Conservation (phyloP, 257 asterid species). For the Plantago elongata region DNA sequence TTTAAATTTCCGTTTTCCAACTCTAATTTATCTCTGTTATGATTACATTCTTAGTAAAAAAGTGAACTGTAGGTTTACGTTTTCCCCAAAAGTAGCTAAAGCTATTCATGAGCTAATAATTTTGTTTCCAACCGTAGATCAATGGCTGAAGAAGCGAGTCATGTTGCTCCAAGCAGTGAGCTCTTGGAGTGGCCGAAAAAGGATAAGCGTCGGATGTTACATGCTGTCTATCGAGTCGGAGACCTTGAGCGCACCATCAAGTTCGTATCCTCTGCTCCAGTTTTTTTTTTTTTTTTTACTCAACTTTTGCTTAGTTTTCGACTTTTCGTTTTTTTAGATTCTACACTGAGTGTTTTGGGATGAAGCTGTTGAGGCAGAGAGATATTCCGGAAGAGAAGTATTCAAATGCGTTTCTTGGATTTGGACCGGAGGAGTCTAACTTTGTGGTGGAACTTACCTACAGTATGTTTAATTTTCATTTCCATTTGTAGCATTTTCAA, state of each 20-base stretch:
- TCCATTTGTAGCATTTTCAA: too few species aligned
- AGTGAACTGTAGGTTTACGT: too few species aligned
- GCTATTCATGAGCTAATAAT: too few species aligned
- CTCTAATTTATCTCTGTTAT: too few species aligned
- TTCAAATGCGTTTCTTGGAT: constrained; percentile 97
- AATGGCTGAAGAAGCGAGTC: constrained; percentile 62
- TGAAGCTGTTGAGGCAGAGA: constrained; percentile 89
- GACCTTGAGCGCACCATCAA: constrained; percentile 94
- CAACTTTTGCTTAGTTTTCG: constrained; percentile 13
- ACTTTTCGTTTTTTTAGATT: constrained; percentile 41
- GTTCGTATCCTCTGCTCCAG: constrained; percentile 31
- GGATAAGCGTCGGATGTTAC: constrained; percentile 78
- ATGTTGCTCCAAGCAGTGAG: constrained; percentile 52
- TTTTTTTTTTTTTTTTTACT: constrained; percentile 8
- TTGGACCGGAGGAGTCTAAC: constrained; percentile 90
- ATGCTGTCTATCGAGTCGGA: constrained; percentile 95
- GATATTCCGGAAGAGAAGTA: constrained; percentile 90
- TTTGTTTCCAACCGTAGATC: constrained; percentile 23
- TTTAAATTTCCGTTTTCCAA: too few species aligned
- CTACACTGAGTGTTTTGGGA: constrained; percentile 90
- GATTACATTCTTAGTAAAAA: too few species aligned
- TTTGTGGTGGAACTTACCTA: constrained; percentile 90
- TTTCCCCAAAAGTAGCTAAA: too few species aligned
- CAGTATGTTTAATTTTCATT: constrained; percentile 47
- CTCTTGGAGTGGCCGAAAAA: constrained; percentile 86